These are phyloP conservation scores for Cenchrus fungigraminus DNA, from an alignment of 176 grass and related monocot genomes.

Conservation along the genomic window DNA sequence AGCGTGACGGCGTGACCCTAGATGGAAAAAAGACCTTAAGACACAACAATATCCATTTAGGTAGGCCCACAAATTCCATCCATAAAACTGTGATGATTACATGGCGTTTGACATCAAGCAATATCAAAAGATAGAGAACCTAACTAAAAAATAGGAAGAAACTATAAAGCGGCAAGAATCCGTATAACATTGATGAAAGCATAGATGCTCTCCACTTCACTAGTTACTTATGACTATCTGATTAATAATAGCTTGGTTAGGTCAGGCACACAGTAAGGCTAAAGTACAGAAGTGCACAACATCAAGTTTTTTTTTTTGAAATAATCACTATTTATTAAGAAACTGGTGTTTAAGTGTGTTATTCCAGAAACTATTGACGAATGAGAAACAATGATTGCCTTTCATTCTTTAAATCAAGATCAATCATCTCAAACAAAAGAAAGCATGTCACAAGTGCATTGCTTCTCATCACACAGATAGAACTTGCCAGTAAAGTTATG, in stretches of 20 bases:
- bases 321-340: constrained; percentile 21
- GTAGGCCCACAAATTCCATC: constrained; percentile 5
- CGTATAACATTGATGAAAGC: constrained; percentile 8
- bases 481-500: constrained; percentile 21
- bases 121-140: constrained; percentile 5
- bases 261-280: not conserved
- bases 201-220: not conserved
- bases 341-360: not conserved
- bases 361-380: constrained; percentile 26
- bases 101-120: constrained; percentile 6
- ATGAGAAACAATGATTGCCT: not conserved
- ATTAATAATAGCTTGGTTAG: constrained; percentile 3
- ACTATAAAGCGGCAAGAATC: not conserved
- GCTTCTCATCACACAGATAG: not conserved
- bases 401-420: constrained; percentile 6
- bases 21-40: not conserved
- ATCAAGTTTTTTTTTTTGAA: constrained; percentile 17
- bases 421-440: constrained; percentile 32
- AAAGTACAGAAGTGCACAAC: constrained; percentile 4
- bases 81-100: not conserved
- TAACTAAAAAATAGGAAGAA: not conserved
- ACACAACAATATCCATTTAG: not conserved
- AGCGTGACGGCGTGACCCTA: not conserved
- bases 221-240: constrained; percentile 7
- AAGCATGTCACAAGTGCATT: constrained; percentile 6